Conservation (phyloP, 106 monocot genomes). For the Acorus calamus region DNA sequence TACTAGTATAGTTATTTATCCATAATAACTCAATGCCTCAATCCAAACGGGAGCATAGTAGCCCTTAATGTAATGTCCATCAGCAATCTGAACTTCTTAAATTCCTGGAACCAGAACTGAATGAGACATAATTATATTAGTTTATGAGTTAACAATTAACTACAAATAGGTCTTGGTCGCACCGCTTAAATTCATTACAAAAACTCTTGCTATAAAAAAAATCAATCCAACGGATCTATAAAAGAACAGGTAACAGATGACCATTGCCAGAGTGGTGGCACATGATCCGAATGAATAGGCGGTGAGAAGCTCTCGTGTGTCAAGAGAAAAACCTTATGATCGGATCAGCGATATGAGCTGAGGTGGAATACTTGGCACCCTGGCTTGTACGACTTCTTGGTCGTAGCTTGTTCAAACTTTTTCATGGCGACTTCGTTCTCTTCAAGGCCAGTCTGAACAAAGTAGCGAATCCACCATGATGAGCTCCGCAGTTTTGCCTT, state of each 20-base stretch:
- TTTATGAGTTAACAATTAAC: too few species aligned
- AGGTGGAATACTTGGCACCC: constrained; percentile 66
- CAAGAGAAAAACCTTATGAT: background rate
- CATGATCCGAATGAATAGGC: too few species aligned
- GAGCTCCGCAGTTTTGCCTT: constrained; percentile 72
- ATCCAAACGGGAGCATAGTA: too few species aligned
- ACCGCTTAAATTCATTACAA: too few species aligned
- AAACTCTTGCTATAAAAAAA: background rate
- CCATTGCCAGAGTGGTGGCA: background rate
- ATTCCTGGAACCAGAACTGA: too few species aligned
- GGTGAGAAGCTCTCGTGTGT: too few species aligned
- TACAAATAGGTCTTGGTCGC: too few species aligned
- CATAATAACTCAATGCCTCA: too few species aligned
- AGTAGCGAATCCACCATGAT: constrained; percentile 70
- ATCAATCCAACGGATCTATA: background rate
- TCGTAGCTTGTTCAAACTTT: constrained; percentile 51
- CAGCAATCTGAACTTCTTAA: too few species aligned
- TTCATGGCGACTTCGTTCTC: constrained; percentile 61
- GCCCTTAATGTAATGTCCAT: too few species aligned
- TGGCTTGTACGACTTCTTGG: constrained; percentile 45
- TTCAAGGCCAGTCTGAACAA: constrained; percentile 53
- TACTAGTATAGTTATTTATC: too few species aligned
- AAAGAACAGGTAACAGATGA: background rate
- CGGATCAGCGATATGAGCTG: constrained; percentile 17
- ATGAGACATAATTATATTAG: too few species aligned